Evolutionary conservation across 768 basidiomycete genomes (phyloP), one percentile per base, ranked within the genome.

Genomic region (Tephrocybe sp.): DNA sequence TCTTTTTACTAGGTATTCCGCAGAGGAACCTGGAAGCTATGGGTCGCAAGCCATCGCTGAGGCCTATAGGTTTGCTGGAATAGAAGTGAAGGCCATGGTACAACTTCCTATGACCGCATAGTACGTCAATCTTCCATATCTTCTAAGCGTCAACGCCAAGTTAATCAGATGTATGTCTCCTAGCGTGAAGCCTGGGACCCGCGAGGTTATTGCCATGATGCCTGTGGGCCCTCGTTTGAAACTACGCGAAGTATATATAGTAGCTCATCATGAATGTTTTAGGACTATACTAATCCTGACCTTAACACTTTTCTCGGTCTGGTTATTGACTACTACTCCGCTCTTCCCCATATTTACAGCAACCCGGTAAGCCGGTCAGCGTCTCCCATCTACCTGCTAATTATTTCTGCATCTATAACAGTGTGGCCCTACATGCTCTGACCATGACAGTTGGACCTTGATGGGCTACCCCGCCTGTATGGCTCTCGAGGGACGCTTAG

Each of bases 391-490:
- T 31, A 28, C n/a, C n/a, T 30, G 4, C 30, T 3, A 9, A 3
- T 30, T 16, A 11, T 18, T 22, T 6, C 15, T 34, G n/a, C n/a
- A n/a, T n/a, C 11, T 6, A 24, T 31, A 18, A n/a, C 24, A 54
- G 55, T 59, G 58, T 60, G 83, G 81, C 12, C 86, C 86, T 55
- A 84, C 83, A 27, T 87, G 86, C 65, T 82, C 80, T 28, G 85
- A 87, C 59, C 86, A 86, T 55, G 84, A 82, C 19, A 77, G 78
- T 19, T 85, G 83, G 83, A 64, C 60, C 38, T 77, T 77, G 63
- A 78, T 78, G 24, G 85, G 86, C 44, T 86, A 84, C 57, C 83
- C 81, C 18, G 76, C 59, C 8, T 55, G 59, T 34, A 52, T 59
- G 57, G 62, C 64, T 1, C 47, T 54, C 31, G 57, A 61, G 41